Conservation (phyloP, 2,329 filamentous ascomycete genomes). For the Ampelomyces quisqualis region DNA sequence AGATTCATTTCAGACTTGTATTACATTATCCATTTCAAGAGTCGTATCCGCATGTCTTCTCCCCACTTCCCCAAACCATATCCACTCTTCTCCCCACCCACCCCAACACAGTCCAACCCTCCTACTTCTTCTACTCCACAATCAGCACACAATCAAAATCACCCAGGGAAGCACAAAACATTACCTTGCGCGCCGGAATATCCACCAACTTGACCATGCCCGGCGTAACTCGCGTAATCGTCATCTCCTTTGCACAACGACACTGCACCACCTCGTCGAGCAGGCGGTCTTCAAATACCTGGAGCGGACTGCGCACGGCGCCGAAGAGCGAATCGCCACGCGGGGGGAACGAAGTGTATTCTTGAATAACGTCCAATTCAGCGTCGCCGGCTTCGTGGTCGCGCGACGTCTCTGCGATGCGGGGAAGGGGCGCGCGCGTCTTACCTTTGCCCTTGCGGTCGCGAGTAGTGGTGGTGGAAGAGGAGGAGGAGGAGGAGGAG, state of each 20-base stretch:
- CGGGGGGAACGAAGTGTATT: conserved; percentile 10
- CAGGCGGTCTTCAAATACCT: conserved; percentile 22
- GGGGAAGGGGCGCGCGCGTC: conserved; percentile 13
- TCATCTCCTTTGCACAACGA: conserved; percentile 7
- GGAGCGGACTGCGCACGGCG: conserved; percentile 25
- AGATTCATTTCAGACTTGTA: too few species aligned
- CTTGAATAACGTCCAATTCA: conserved; percentile 20
- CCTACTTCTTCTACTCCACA: conserved; percentile 3
- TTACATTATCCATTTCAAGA: too few species aligned
- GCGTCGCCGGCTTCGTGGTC: conserved; percentile 15
- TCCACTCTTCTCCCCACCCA: too few species aligned
- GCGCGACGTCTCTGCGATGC: conserved; percentile 25
- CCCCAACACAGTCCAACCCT: too few species aligned
- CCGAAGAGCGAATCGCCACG: too few species aligned
- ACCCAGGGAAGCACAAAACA: too few species aligned
- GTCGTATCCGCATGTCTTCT: too few species aligned
- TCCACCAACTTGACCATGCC: conserved; percentile 26
- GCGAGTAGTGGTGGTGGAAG: background rate
- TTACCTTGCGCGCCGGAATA: conserved; percentile 17
- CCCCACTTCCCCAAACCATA: too few species aligned
- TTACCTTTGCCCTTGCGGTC: conserved; percentile 9
- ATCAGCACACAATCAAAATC: too few species aligned
- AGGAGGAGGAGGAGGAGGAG: background rate
- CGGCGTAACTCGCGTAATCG: conserved; percentile 12
- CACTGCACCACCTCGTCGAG: conserved; percentile 20